These are phyloP conservation scores for Podila horticola DNA, from an alignment of 192 early-diverging fungal species.

Conservation along the genomic window DNA sequence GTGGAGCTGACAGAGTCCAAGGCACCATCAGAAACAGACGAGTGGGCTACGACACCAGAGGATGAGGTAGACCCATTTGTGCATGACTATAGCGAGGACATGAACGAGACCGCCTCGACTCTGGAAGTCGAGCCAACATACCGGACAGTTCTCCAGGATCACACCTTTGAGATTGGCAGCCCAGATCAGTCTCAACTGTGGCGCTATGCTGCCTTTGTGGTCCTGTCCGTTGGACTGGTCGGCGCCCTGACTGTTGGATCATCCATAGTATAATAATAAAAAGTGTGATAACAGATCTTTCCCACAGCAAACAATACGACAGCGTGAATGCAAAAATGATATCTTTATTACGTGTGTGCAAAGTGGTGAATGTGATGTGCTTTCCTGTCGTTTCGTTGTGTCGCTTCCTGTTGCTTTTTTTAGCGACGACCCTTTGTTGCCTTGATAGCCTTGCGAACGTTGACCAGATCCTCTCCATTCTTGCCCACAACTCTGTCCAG, in stretches of 20 bases:
- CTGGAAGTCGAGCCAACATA: not conserved
- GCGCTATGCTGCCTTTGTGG: conserved; percentile 29
- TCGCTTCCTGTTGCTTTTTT: not conserved
- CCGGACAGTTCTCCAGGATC: conserved; percentile 9
- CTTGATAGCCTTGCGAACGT: conserved; percentile 60
- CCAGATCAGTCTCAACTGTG: conserved; percentile 25
- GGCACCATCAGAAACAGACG: not conserved
- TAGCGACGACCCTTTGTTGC: conserved; percentile 43
- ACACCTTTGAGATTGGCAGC: conserved; percentile 44
- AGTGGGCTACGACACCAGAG: not conserved
- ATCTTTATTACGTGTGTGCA: conserved; percentile 41
- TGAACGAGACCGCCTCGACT: not conserved
- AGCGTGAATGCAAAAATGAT: conserved; percentile 30
- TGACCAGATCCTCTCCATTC: conserved; percentile 58
- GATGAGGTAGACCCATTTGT: conserved; percentile 9
- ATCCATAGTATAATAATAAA: conserved; percentile 9
- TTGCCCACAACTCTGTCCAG: conserved; percentile 73
- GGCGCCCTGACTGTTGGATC: conserved; percentile 28
- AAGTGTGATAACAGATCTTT: not conserved
- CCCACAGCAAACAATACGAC: not conserved
- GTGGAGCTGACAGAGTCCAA: conserved; percentile 78
- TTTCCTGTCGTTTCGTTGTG: not conserved
- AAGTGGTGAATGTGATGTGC: conserved; percentile 1
- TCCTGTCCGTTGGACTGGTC: conserved; percentile 15
- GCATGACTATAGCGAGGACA: conserved; percentile 1